Evolutionary conservation across 2,329 filamentous ascomycete genomes (phyloP).

Genomic region (Rutstroemia sp.): DNA sequence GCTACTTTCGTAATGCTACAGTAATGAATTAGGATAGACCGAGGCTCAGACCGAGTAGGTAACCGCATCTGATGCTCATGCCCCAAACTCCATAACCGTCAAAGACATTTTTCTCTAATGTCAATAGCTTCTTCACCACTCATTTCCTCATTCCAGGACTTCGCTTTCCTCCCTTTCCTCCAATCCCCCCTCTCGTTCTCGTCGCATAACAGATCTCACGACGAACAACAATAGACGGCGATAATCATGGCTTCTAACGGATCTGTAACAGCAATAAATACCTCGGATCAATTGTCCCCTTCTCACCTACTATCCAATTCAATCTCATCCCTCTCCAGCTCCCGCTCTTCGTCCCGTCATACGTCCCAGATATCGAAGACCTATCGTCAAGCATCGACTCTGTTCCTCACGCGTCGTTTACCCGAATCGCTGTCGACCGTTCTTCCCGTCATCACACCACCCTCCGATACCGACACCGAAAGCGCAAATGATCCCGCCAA

Average conservation of each 20-base stretch:
- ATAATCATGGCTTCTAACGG: slow-evolving; percentile 23
- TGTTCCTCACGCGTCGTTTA: slow-evolving; percentile 89
- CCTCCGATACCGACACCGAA: slow-evolving; percentile 24
- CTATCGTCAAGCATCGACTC: slow-evolving; percentile 87
- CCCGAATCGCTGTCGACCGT: slow-evolving; percentile 84
- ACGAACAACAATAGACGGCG: neutral
- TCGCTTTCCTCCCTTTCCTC: neutral
- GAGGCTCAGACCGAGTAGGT: neutral
- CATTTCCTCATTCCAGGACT: slow-evolving; percentile 4
- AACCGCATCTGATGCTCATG: neutral
- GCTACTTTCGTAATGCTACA: too few species aligned
- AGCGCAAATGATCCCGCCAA: slow-evolving; percentile 32
- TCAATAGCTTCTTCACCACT: neutral
- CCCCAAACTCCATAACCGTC: neutral
- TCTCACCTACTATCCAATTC: slow-evolving; percentile 58
- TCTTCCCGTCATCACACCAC: slow-evolving; percentile 67
- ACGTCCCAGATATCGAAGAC: slow-evolving; percentile 76
- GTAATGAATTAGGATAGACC: neutral
- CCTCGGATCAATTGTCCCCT: slow-evolving; percentile 37
- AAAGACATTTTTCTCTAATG: slow-evolving; percentile 3
- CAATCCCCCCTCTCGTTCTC: neutral
- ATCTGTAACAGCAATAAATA: slow-evolving; percentile 23
- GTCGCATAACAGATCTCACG: too few species aligned
- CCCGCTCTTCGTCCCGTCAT: slow-evolving; percentile 48
- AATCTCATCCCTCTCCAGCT: slow-evolving; percentile 60